phyloP scores from a whole-genome alignment of 257 asterid genomes.

The Penstemon barbatus region DNA sequence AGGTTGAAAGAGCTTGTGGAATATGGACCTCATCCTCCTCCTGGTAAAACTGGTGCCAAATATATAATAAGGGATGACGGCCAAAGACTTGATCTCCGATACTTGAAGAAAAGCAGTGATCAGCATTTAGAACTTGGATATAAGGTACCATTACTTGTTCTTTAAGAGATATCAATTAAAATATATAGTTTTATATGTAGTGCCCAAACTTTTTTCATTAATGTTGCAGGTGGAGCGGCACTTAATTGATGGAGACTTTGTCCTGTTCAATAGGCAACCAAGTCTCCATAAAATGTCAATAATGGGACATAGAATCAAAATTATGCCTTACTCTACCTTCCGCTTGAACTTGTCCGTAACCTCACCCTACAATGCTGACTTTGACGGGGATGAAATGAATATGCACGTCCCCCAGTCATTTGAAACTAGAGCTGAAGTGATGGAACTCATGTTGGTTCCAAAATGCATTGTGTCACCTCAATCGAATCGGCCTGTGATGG shows the following conservation, averaged over 20 bases:
- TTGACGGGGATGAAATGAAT: slow-evolving; percentile 99
- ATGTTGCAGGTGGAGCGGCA: slow-evolving; percentile 93
- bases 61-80: slow-evolving; percentile 99
- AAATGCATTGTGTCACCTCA: slow-evolving; percentile 98
- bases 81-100: slow-evolving; percentile 98
- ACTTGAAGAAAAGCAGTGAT: slow-evolving; percentile 96
- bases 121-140: slow-evolving; percentile 96
- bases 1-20: slow-evolving; percentile 99
- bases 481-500: slow-evolving; percentile 97
- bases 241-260: slow-evolving; percentile 95
- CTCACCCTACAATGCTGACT: slow-evolving; percentile 99
- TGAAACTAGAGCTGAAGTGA: slow-evolving; percentile 98
- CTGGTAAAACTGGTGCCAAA: slow-evolving; percentile 99
- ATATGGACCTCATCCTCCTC: slow-evolving; percentile 99
- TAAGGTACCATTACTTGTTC: slow-evolving; percentile 48
- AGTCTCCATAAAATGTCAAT: slow-evolving; percentile 99
- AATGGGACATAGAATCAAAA: slow-evolving; percentile 97
- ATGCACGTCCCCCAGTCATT: slow-evolving; percentile 99
- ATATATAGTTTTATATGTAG: slow-evolving; percentile 17
- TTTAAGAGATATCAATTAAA: slow-evolving; percentile 5
- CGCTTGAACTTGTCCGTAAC: slow-evolving; percentile 96
- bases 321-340: slow-evolving; percentile 98
- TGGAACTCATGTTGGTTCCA: slow-evolving; percentile 98
- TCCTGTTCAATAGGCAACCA: slow-evolving; percentile 95
- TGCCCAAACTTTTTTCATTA: slow-evolving; percentile 26